Percentiles rank a stretch among this genome's conserved stretches.
These are phyloP conservation scores for Coniosporium apollinis DNA, from an alignment of 495 filamentous ascomycete species.

Conservation along the genomic window DNA sequence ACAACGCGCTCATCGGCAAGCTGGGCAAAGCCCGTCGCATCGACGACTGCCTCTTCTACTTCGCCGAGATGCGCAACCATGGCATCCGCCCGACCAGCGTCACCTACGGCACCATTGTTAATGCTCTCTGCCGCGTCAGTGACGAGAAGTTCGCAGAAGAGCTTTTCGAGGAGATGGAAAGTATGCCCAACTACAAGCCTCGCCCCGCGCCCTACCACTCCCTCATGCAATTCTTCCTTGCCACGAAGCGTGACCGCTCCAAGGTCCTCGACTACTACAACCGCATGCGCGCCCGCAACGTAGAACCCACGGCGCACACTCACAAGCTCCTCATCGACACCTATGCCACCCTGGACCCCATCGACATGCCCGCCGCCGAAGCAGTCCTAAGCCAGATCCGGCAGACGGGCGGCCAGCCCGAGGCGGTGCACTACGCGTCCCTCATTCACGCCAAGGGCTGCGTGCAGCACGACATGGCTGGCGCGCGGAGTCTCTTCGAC, in stretches of 20 bases:
- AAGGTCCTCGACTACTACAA: slow-evolving; percentile 96
- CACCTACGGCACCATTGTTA: slow-evolving; percentile 95
- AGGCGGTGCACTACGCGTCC: slow-evolving; percentile 88
- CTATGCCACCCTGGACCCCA: slow-evolving; percentile 80
- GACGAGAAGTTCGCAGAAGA: slow-evolving; percentile 96
- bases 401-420: slow-evolving; percentile 53
- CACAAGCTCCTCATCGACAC: slow-evolving; percentile 97
- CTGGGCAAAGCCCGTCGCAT: slow-evolving; percentile 94
- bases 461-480: slow-evolving; percentile 75
- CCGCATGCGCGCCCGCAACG: slow-evolving; percentile 74
- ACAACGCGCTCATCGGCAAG: slow-evolving; percentile 97
- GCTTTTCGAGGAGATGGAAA: slow-evolving; percentile 98
- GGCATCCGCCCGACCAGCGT: slow-evolving; percentile 93
- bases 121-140: slow-evolving; percentile 89
- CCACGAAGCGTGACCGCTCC: slow-evolving; percentile 81
- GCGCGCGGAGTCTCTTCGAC: slow-evolving; percentile 69
- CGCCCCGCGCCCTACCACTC: slow-evolving; percentile 94
- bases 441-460: slow-evolving; percentile 94
- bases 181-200: slow-evolving; percentile 96
- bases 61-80: slow-evolving; percentile 84
- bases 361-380: slow-evolving; percentile 84
- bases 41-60: slow-evolving; percentile 95
- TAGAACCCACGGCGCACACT: slow-evolving; percentile 84
- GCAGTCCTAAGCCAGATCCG: slow-evolving; percentile 65
- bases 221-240: slow-evolving; percentile 98